Percentiles rank a stretch among this genome's conserved stretches.
Conservation (phyloP, 345 rosid species). For the Gossypium arboreum region DNA sequence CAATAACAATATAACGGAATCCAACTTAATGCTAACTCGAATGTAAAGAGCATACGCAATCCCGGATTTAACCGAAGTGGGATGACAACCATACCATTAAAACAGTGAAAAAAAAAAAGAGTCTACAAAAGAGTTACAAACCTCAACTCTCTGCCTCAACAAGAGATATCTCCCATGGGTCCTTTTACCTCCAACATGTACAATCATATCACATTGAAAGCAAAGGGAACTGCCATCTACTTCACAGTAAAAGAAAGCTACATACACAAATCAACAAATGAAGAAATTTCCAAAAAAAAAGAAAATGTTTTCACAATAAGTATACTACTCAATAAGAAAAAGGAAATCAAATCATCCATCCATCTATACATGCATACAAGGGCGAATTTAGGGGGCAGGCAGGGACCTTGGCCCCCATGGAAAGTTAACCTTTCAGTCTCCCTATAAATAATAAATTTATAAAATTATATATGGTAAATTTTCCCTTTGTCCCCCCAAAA, state of each 20-base stretch:
- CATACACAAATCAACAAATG: slow-evolving; percentile 22
- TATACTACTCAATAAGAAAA: neutral
- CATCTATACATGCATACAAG: too few species aligned
- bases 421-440: too few species aligned
- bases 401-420: too few species aligned
- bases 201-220: slow-evolving; percentile 84
- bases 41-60: too few species aligned
- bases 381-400: too few species aligned
- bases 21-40: too few species aligned
- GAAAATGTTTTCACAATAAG: neutral
- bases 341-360: neutral
- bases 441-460: too few species aligned
- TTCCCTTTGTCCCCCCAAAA: too few species aligned
- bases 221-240: slow-evolving; percentile 83
- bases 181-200: slow-evolving; percentile 90
- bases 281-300: slow-evolving; percentile 16
- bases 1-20: too few species aligned
- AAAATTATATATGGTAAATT: too few species aligned
- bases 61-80: too few species aligned
- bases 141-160: slow-evolving; percentile 78
- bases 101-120: slow-evolving; percentile 15
- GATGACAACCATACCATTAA: neutral
- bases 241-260: slow-evolving; percentile 88
- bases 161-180: slow-evolving; percentile 72
- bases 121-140: slow-evolving; percentile 32